Evolutionary conservation across 2,329 filamentous ascomycete species (phyloP), one percentile per base, ranked within the genome.

Genomic region (Paraphoma sp.): DNA sequence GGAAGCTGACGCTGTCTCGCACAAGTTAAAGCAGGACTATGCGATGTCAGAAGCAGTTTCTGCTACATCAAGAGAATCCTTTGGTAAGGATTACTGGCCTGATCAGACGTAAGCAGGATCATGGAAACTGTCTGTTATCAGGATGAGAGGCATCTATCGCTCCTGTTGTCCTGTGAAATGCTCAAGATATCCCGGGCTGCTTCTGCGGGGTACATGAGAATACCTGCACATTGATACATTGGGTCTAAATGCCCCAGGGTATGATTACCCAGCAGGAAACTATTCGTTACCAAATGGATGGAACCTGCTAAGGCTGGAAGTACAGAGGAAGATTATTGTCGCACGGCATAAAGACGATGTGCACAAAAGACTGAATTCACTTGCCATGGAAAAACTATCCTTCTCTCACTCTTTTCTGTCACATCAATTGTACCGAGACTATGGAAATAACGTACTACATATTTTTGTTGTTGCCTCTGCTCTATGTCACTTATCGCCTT

Each of bases 401-500:
- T 23, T 23, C 40, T 16, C 40, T 42, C 16, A 4, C 11, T 42
- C 40, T 5, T 16, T 9, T n/a, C 40, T 42, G 14, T 11, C 10
- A 38, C 33, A 2, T 38, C 33, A 38, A 3, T n/a, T 6, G 3
- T 38, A n/a, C 10, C 3, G 10, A 11, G 33, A 42, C 16, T 10
- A 49, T 49, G 47, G 47, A 49, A 1, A 30, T 33, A 1, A 12
- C 12, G 2, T 45, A 18, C 29, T 51, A 36, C 12, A 29, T 28
- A 11, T 6, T 45, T 9, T 7, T 51, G 5, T 9, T 28, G 11
- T 28, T 31, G 18, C 48, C 45, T 5, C 14, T 51, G n/a, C 9
- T 41, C 9, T 49, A 41, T 36, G 16, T 12, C 4, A 12, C 29
- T 11, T 56, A 55, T 45, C 16, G 40, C 4, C 40, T 61, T 11